Percentiles rank a stretch among this genome's conserved stretches.
These are phyloP conservation scores for Paecilomyces dactylethromorphus DNA, from an alignment of 2,329 filamentous ascomycete species.

Conservation along the genomic window DNA sequence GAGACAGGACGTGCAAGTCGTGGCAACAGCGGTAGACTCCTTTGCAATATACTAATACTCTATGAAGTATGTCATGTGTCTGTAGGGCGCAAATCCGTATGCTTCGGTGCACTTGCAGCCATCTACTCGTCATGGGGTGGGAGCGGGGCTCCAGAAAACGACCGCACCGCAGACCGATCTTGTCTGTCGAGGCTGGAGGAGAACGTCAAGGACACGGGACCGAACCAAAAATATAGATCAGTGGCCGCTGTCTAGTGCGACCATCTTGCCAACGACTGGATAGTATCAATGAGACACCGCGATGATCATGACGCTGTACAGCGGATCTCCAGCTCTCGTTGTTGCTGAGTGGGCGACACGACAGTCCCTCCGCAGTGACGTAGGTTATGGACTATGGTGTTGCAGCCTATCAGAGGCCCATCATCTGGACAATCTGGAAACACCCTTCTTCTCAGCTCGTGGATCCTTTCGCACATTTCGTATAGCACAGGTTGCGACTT, in stretches of 20 bases:
- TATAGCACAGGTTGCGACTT: background rate
- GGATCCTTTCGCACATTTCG: slow-evolving; percentile 15
- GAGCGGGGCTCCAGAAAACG: background rate
- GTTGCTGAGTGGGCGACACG: background rate
- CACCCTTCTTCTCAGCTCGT: background rate
- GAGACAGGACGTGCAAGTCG: background rate
- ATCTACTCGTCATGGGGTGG: background rate
- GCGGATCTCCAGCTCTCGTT: background rate
- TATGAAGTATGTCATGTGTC: background rate
- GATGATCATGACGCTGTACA: background rate
- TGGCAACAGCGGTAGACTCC: background rate
- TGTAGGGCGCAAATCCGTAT: background rate
- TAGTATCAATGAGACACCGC: background rate
- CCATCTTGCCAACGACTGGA: background rate
- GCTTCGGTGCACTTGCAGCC: background rate
- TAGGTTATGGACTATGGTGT: background rate
- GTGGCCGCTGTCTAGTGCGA: background rate
- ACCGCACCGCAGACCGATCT: background rate
- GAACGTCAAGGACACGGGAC: background rate
- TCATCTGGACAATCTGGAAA: background rate
- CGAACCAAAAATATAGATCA: background rate
- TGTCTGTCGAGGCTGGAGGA: background rate
- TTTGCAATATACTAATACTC: background rate
- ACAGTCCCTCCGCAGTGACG: background rate
- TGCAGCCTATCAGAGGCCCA: background rate